Evolutionary conservation across 1,139 yeast species (phyloP).

Genomic region (Pneumocystis canis): DNA sequence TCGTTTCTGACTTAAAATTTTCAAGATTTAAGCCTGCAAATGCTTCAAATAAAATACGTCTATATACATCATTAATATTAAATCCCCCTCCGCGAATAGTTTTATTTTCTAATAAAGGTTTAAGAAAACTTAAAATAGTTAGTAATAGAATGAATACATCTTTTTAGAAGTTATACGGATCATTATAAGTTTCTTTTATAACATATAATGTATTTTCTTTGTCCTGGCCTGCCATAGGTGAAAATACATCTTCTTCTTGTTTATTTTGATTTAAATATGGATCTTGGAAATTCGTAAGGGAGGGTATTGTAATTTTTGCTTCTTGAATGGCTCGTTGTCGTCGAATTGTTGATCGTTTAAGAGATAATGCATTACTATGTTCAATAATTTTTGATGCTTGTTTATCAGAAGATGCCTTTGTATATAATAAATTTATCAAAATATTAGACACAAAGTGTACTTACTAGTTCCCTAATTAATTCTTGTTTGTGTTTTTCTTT

Average conservation of each 20-base stretch:
- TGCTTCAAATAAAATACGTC: slow-evolving; percentile 72
- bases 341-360: slow-evolving; percentile 29
- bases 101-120: slow-evolving; percentile 38
- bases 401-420: slow-evolving; percentile 51
- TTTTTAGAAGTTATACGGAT: slow-evolving; percentile 39
- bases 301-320: slow-evolving; percentile 2
- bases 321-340: slow-evolving; percentile 3
- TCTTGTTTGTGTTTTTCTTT: slow-evolving; percentile 43
- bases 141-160: not conserved
- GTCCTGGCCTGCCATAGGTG: slow-evolving; percentile 89
- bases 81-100: slow-evolving; percentile 81
- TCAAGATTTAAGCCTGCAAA: slow-evolving; percentile 72
- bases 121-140: not conserved
- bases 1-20: not conserved
- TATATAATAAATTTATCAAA: slow-evolving; percentile 37
- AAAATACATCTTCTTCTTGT: slow-evolving; percentile 49
- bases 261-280: slow-evolving; percentile 21
- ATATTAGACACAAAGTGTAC: slow-evolving; percentile 27
- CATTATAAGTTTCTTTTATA: slow-evolving; percentile 39
- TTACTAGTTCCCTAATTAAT: slow-evolving; percentile 49
- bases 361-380: slow-evolving; percentile 29
- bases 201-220: slow-evolving; percentile 36
- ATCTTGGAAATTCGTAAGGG: slow-evolving; percentile 3
- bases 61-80: slow-evolving; percentile 52
- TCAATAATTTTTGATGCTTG: slow-evolving; percentile 37